These are phyloP conservation scores for Acanthochlamys bracteata DNA, from an alignment of 106 monocot genomes.

Conservation along the genomic window DNA sequence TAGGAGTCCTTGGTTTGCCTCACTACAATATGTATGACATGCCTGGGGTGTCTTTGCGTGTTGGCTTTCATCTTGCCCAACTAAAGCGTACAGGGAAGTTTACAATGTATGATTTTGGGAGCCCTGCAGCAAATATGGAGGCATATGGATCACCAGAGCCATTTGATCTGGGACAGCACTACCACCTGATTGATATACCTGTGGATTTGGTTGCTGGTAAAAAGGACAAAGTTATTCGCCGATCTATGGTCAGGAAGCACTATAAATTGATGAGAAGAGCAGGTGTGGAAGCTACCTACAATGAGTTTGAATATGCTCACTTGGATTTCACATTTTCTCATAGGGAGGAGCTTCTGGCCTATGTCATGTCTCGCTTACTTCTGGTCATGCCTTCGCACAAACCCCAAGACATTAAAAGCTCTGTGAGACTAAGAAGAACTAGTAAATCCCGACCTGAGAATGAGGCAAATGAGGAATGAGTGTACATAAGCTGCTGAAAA, in stretches of 20 bases:
- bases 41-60: conserved; percentile 86
- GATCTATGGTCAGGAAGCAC: conserved; percentile 94
- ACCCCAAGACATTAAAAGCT: conserved; percentile 7
- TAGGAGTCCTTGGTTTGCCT: conserved; percentile 78
- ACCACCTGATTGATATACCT: conserved; percentile 71
- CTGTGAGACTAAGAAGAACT: conserved; percentile 30
- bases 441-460: conserved; percentile 1
- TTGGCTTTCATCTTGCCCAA: conserved; percentile 83
- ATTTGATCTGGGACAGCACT: conserved; percentile 66
- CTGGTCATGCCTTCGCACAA: conserved; percentile 28
- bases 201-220: conserved; percentile 88
- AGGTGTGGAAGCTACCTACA: conserved; percentile 65
- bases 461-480: too few relatives aligned
- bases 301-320: conserved; percentile 89
- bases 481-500: too few relatives aligned
- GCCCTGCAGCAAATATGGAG: conserved; percentile 56
- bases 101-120: conserved; percentile 90
- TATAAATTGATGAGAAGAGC: conserved; percentile 69
- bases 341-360: conserved; percentile 80
- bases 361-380: conserved; percentile 74
- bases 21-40: conserved; percentile 98
- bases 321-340: conserved; percentile 95
- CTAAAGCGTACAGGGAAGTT: conserved; percentile 71
- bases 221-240: conserved; percentile 71
- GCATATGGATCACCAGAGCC: conserved; percentile 68